Conservation (phyloP, 257 asterid genomes). For the Anisodus tanguticus region DNA sequence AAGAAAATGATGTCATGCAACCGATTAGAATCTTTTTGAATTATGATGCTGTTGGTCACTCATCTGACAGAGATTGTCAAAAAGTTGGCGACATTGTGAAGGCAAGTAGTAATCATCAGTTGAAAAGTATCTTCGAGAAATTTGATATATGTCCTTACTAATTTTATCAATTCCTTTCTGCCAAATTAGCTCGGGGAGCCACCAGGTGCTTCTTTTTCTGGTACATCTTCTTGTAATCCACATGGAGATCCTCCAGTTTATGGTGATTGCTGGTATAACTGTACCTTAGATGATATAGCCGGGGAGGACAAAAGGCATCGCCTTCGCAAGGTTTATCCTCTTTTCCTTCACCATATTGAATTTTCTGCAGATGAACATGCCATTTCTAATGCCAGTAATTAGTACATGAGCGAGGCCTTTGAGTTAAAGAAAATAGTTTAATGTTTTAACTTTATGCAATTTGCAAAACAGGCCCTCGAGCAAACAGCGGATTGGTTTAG, state of each 20-base stretch:
- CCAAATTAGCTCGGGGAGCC: constrained; percentile 92
- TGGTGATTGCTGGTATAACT: constrained; percentile 98
- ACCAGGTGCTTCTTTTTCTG: constrained; percentile 79
- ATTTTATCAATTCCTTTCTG: constrained; percentile 31
- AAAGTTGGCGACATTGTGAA: constrained; percentile 81
- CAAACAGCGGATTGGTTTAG: constrained; percentile 96
- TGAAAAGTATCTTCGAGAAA: constrained; percentile 10
- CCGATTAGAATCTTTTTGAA: constrained; percentile 91
- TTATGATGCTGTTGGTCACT: constrained; percentile 98
- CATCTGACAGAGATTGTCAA: constrained; percentile 91
- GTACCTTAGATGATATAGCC: constrained; percentile 90
- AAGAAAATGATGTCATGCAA: constrained; percentile 59
- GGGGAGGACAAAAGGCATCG: constrained; percentile 92
- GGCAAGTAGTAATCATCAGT: constrained; percentile 55
- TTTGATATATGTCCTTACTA: constrained; percentile 5
- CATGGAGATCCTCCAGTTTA: constrained; percentile 92
- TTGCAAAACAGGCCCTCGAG: constrained; percentile 78
- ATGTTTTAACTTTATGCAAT: constrained; percentile 30
- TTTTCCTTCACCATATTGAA: constrained; percentile 28
- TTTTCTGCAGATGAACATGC: neutral
- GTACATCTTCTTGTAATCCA: constrained; percentile 85
- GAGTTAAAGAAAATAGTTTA: neutral
- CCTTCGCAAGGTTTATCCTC: constrained; percentile 77
- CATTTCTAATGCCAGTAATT: neutral
- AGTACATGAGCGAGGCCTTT: neutral